Evolutionary conservation across 2,329 filamentous ascomycete species (phyloP).

Genomic region (Neonectria punicea): DNA sequence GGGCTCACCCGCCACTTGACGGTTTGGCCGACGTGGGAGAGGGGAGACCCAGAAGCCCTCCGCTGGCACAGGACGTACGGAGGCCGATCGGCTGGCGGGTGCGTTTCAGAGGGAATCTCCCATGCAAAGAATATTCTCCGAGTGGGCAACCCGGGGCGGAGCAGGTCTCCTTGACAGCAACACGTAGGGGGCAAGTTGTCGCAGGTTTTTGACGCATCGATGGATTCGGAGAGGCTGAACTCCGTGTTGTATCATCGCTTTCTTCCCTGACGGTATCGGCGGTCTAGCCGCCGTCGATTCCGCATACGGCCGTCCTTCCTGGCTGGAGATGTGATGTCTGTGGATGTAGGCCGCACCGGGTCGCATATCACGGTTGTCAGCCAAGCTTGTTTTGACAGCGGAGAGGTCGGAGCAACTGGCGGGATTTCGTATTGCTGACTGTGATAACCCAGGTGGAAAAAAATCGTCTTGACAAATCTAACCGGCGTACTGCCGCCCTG

Average conservation of each 20-base stretch:
- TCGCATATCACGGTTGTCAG: constrained; percentile 1
- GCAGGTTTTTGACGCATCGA: constrained; percentile 18
- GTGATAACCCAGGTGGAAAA: neutral
- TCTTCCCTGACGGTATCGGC: neutral
- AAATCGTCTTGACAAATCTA: neutral
- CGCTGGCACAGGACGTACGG: neutral
- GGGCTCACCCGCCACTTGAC: constrained; percentile 27
- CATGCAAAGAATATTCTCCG: constrained; percentile 26
- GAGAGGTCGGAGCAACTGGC: constrained; percentile 6
- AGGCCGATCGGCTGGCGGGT: constrained; percentile 23
- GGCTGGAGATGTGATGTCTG: neutral
- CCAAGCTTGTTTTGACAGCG: constrained; percentile 4
- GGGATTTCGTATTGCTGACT: neutral
- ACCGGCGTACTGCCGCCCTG: neutral
- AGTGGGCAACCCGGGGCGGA: constrained; percentile 13
- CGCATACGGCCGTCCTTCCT: neutral
- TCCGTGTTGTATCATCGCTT: neutral
- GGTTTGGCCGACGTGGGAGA: constrained; percentile 11
- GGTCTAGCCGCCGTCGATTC: neutral
- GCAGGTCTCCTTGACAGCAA: neutral
- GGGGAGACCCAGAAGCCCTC: neutral
- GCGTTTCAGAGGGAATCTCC: constrained; percentile 31
- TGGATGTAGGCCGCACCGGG: neutral
- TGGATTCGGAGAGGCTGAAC: constrained; percentile 2
- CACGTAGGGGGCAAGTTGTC: constrained; percentile 10